These are phyloP conservation scores for Tetradesmus lagerheimii DNA, from an alignment of 139 green algal genomes.

Conservation along the genomic window DNA sequence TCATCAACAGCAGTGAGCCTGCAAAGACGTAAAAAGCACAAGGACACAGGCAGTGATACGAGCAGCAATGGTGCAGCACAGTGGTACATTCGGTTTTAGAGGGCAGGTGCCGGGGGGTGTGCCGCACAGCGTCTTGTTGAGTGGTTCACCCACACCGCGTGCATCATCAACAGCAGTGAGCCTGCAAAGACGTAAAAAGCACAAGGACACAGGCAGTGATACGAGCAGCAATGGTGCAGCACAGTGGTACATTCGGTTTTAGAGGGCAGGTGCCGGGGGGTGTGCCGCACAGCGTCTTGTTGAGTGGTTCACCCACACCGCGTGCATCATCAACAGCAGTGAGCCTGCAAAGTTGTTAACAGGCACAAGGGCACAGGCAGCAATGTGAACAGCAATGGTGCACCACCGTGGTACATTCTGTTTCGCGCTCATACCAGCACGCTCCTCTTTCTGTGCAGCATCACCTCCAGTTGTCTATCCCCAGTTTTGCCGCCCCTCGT, in stretches of 20 bases:
- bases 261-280: slow-evolving; percentile 52
- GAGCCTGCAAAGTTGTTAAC: slow-evolving; percentile 21
- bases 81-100: neutral
- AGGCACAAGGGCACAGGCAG: too few relatives aligned
- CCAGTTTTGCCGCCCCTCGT: slow-evolving; percentile 67
- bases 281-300: slow-evolving; percentile 81
- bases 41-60: neutral
- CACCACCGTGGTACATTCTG: too few relatives aligned
- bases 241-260: neutral
- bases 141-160: slow-evolving; percentile 77
- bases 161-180: slow-evolving; percentile 5
- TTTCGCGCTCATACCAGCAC: too few relatives aligned
- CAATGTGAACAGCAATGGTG: too few relatives aligned
- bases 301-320: slow-evolving; percentile 81
- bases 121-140: slow-evolving; percentile 83
- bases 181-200: slow-evolving; percentile 22
- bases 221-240: too few relatives aligned
- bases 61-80: too few relatives aligned
- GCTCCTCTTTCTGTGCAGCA: slow-evolving; percentile 68
- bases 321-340: slow-evolving; percentile 42
- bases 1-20: slow-evolving; percentile 22
- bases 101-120: slow-evolving; percentile 62
- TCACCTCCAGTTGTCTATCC: slow-evolving; percentile 57
- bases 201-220: neutral
- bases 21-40: neutral